Evolutionary conservation across 768 basidiomycete species (phyloP), one percentile per base, ranked within the genome.

Genomic region (Rossbeevera mucosa): DNA sequence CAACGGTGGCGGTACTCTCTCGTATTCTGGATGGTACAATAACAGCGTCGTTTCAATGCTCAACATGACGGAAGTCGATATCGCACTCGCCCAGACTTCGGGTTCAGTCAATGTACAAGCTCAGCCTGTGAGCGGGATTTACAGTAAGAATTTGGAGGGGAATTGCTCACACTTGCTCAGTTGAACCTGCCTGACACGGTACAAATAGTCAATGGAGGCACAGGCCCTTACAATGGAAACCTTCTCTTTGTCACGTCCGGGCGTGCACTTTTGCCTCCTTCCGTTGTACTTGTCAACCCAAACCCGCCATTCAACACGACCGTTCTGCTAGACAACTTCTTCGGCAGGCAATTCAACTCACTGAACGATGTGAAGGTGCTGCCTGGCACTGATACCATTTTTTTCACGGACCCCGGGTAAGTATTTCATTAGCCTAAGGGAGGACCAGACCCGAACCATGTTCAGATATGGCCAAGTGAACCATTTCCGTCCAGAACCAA

Each of bases 331-430:
- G 86, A 91, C 68, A 91, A 90, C 70, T 88, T 78, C 68, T 86
- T 80, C 59, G 88, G 88, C 2, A 74, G 86, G 3, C 88, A 89
- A 57, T 92, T 90, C 71, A 90, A 87, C 68, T 88, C 88, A 1
- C 65, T 91, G 46, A 88, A 91, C 64, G 89, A 93, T 57, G 74
- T 86, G 53, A 89, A 87, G 59, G 72, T 89, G 3, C 82, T 88
- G 48, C 86, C 85, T 2, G 66, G 68, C 4, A 85, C 77, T 55
- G 81, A 82, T 31, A 79, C 79, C 33, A 58, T 91, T 2, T 89
- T 86, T 70, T 89, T 91, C 69, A 91, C 88, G 0, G 88, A 92
- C 60, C 74, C 75, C 14, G 71, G 74, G 80, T 89, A 71, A 42
- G 80, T 75, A 26, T 16, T 33, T 43, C 4, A 4, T 42, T 14